Base-by-base conservation (phyloP, 352 stramenopile species). In the Lagenidium giganteum region DNA sequence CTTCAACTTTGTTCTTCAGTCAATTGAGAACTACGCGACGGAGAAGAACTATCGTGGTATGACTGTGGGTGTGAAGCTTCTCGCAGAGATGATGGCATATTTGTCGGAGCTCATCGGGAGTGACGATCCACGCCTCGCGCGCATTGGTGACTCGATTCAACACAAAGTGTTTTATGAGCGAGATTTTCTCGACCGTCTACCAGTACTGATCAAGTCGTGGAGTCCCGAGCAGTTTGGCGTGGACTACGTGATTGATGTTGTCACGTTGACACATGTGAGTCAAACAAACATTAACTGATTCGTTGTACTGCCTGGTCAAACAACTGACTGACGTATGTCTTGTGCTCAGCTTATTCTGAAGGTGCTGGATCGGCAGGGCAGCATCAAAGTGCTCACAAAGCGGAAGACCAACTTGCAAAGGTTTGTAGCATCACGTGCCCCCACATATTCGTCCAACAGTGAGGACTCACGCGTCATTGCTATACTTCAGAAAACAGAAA, bases 131-230 rank as follows among this genome's bases (percentile, higher is more conserved):
- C 76, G 79, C n/a, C 81, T 86, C 21, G 74, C 89, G 47, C 71
- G 78, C 13, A 91, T 94, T 33, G 79, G 77, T 4, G 77, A 92
- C 41, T 92, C 79, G 8, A 47, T 94, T 20, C 82, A 94, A 46
- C 82, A 94, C 63, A 94, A 94, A 40, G 82, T 94, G 37, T 75
- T 94, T 28, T 94, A 94, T 36, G 82, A 94, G 40, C 82, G 82
- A 24, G 82, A 94, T 38, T 94, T 94, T 37, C 42, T 94, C 7
- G 82, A 94, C 53, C 79, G 82, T 1, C 49, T 94, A 29, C 82
- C 82, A 0, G 73, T 94, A 27, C 46, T 94, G 14, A 43, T 94
- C 18, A 90, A 90, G 42, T 79, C 70, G 8, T 92, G 82, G 82
- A 81, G 56, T 21, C 78, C 81, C 5, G 66, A 68, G 22, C 56